Conservation (phyloP, 1,284 basidiomycete species). For the Stereum hirsutum region DNA sequence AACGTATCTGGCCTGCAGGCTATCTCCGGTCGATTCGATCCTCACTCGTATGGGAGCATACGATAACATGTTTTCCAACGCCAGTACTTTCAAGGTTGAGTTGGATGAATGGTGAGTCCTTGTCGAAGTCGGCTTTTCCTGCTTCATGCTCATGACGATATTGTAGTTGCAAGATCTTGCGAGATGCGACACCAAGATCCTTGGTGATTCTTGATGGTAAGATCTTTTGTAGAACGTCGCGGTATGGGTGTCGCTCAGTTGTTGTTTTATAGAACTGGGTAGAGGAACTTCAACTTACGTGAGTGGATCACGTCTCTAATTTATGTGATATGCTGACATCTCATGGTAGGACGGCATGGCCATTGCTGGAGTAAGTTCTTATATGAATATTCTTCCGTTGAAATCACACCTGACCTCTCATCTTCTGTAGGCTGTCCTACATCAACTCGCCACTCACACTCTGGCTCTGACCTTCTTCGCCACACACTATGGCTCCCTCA, state of each 20-base stretch:
- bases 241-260: not conserved
- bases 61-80: constrained; percentile 93
- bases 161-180: constrained; percentile 81
- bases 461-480: constrained; percentile 81
- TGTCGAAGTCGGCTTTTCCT: not conserved
- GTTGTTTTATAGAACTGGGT: constrained; percentile 60
- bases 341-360: constrained; percentile 83
- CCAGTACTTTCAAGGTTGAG: constrained; percentile 95
- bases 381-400: constrained; percentile 3
- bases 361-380: constrained; percentile 63
- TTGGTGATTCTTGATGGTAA: constrained; percentile 91
- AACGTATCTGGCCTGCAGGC: constrained; percentile 26
- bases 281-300: constrained; percentile 82
- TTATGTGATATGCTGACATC: constrained; percentile 5
- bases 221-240: constrained; percentile 14
- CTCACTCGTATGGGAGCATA: constrained; percentile 98
- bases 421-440: constrained; percentile 67
- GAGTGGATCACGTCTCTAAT: constrained; percentile 22
- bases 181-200: constrained; percentile 86
- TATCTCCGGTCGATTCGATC: constrained; percentile 90
- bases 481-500: constrained; percentile 83
- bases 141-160: too few species aligned
- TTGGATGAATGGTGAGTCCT: constrained; percentile 78
- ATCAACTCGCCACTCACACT: constrained; percentile 86
- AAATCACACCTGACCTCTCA: constrained; percentile 4